These are phyloP conservation scores for Striga hermonthica DNA, from an alignment of 305 asterid species.

Conservation along the genomic window DNA sequence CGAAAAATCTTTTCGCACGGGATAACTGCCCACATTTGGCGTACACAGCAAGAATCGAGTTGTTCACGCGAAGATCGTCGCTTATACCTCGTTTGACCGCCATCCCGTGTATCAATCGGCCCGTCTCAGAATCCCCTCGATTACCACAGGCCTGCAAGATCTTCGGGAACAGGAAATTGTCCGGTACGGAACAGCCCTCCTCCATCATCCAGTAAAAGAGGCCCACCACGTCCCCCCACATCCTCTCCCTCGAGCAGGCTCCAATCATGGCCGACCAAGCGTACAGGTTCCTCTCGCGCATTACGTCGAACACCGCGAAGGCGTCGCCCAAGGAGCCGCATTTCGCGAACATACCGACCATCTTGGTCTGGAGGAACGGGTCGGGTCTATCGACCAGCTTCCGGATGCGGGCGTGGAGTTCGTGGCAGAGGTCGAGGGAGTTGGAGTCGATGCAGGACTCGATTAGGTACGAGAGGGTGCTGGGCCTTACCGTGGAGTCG, in stretches of 20 bases:
- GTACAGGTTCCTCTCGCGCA: slow-evolving; percentile 57
- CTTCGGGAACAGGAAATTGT: slow-evolving; percentile 59
- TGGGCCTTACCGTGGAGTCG: slow-evolving; percentile 45
- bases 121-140: slow-evolving; percentile 54
- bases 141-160: slow-evolving; percentile 72
- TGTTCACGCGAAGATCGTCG: slow-evolving; percentile 48
- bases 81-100: slow-evolving; percentile 46
- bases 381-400: slow-evolving; percentile 39
- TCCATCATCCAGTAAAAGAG: slow-evolving; percentile 55
- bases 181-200: slow-evolving; percentile 54
- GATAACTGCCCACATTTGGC: slow-evolving; percentile 58
- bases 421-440: slow-evolving; percentile 49
- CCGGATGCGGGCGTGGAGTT: slow-evolving; percentile 43
- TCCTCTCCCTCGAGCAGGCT: slow-evolving; percentile 67
- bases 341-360: slow-evolving; percentile 62
- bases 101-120: slow-evolving; percentile 57
- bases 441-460: slow-evolving; percentile 49
- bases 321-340: slow-evolving; percentile 68
- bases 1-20: slow-evolving; percentile 50
- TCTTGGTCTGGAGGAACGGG: slow-evolving; percentile 54
- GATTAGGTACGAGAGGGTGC: slow-evolving; percentile 54
- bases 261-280: slow-evolving; percentile 79
- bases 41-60: slow-evolving; percentile 68
- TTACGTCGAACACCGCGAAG: slow-evolving; percentile 48
- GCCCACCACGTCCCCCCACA: slow-evolving; percentile 61